A percentile compares a stretch with the other conserved stretches of the same genome.
Conservation (phyloP, 1,284 basidiomycete genomes). For the Volvariella surrecta region DNA sequence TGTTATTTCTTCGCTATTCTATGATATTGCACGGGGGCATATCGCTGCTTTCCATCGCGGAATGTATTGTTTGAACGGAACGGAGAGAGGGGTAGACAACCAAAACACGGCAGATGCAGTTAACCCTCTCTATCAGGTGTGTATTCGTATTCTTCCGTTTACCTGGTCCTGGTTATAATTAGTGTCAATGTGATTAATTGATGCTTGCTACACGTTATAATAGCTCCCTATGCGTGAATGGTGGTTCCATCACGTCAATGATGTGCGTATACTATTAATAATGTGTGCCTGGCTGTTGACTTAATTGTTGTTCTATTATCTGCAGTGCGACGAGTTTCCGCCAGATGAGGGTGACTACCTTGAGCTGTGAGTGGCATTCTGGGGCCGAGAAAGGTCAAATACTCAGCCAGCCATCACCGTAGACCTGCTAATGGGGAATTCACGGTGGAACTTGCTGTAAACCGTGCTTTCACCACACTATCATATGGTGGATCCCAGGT, state of each 20-base stretch:
- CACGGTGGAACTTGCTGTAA: slow-evolving; percentile 32
- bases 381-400: neutral
- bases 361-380: slow-evolving; percentile 29
- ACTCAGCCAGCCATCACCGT: neutral
- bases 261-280: slow-evolving; percentile 18
- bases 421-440: slow-evolving; percentile 38
- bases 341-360: slow-evolving; percentile 34
- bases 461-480: slow-evolving; percentile 31
- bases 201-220: neutral
- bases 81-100: slow-evolving; percentile 21
- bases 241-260: slow-evolving; percentile 34
- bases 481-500: slow-evolving; percentile 26
- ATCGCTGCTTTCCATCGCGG: slow-evolving; percentile 24
- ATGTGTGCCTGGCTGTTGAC: neutral
- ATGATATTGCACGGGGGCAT: slow-evolving; percentile 25
- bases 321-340: slow-evolving; percentile 34
- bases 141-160: neutral
- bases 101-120: slow-evolving; percentile 30
- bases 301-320: slow-evolving; percentile 1
- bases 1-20: slow-evolving; percentile 11
- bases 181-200: too few species aligned
- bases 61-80: slow-evolving; percentile 15
- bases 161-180: too few species aligned
- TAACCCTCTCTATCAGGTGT: slow-evolving; percentile 27
- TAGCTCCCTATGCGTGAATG: slow-evolving; percentile 22